These are phyloP conservation scores for Suillus alpinus DNA, from an alignment of 768 basidiomycete species.

Conservation along the genomic window DNA sequence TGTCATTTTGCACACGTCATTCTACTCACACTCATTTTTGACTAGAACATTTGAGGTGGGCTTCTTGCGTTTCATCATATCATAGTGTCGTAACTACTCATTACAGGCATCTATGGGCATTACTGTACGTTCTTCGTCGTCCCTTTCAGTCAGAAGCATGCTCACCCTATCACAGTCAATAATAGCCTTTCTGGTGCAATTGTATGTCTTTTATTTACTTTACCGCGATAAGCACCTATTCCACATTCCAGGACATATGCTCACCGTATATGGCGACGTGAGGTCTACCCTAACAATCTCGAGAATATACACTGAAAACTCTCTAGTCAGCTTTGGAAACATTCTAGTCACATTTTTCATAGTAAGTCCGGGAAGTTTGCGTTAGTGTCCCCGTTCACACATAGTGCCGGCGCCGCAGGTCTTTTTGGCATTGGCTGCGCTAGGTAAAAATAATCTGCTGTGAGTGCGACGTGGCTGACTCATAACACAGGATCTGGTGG, in stretches of 20 bases:
- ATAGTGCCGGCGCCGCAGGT: slow-evolving; percentile 13
- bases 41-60: slow-evolving; percentile 3
- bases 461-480: neutral
- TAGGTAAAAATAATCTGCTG: slow-evolving; percentile 16
- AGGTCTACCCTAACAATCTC: slow-evolving; percentile 9
- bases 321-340: slow-evolving; percentile 31
- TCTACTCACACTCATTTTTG: neutral
- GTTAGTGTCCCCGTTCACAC: neutral
- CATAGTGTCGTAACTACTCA: neutral
- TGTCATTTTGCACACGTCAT: neutral
- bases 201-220: slow-evolving; percentile 19
- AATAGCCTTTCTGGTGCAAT: slow-evolving; percentile 35
- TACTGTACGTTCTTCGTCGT: slow-evolving; percentile 18
- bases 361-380: slow-evolving; percentile 17
- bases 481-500: slow-evolving; percentile 23
- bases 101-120: slow-evolving; percentile 34
- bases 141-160: neutral
- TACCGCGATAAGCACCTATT: neutral
- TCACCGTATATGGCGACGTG: slow-evolving; percentile 37
- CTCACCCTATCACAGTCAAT: slow-evolving; percentile 21
- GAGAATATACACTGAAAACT: neutral
- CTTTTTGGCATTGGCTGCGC: slow-evolving; percentile 25
- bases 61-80: neutral
- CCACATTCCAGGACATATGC: slow-evolving; percentile 29
- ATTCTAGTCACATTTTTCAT: slow-evolving; percentile 29